Conservation (phyloP, 164 flowering plant species). For the Malania oleifera region DNA sequence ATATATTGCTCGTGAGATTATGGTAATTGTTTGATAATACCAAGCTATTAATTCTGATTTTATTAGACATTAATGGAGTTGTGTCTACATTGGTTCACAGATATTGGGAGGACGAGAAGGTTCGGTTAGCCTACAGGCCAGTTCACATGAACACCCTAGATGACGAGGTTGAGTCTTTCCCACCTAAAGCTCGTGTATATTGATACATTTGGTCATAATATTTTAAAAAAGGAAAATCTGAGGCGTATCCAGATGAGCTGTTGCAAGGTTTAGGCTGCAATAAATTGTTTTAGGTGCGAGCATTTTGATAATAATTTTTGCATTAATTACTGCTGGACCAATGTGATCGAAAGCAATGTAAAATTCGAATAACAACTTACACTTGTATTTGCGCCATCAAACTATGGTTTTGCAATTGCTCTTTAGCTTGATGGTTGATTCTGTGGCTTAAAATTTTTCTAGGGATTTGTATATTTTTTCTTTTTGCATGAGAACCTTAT, state of each 20-base stretch:
- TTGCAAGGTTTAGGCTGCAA: background rate
- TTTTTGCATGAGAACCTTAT: too few relatives aligned
- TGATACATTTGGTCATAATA: slow-evolving; percentile 19
- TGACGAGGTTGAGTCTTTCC: slow-evolving; percentile 86
- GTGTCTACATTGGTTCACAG: slow-evolving; percentile 29
- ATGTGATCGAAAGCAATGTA: background rate
- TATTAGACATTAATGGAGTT: background rate
- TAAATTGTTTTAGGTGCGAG: slow-evolving; percentile 10
- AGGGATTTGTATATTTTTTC: too few relatives aligned
- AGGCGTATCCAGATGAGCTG: background rate
- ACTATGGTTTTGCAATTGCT: too few relatives aligned
- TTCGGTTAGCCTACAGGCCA: slow-evolving; percentile 76
- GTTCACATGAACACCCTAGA: slow-evolving; percentile 94
- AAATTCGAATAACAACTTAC: too few relatives aligned
- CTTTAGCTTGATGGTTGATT: too few relatives aligned
- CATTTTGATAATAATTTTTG: slow-evolving; percentile 9
- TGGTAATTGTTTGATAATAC: too few relatives aligned
- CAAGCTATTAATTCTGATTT: too few relatives aligned
- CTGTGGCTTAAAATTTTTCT: too few relatives aligned
- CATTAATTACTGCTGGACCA: slow-evolving; percentile 8
- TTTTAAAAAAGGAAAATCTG: background rate
- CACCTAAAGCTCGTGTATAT: slow-evolving; percentile 93
- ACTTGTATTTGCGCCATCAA: too few relatives aligned
- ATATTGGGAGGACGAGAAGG: slow-evolving; percentile 88
- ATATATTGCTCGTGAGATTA: too few relatives aligned